Evolutionary conservation across 768 basidiomycete species (phyloP).

Genomic region (Boletus fagicola): DNA sequence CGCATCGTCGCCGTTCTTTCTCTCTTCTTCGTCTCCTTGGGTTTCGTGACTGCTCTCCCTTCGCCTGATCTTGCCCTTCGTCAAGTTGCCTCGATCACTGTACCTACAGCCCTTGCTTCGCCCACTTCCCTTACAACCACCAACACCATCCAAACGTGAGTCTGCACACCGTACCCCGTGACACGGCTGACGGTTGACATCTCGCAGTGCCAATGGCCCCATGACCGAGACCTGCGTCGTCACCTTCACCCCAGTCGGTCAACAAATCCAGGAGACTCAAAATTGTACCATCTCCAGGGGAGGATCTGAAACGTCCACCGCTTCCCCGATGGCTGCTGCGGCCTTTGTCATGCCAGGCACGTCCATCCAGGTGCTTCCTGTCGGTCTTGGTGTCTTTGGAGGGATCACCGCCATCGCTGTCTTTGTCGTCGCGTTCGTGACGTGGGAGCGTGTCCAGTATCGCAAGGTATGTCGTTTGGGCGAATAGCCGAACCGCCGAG

Average conservation of each 20-base stretch:
- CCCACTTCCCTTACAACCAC: slow-evolving; percentile 39
- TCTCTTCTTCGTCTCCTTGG: slow-evolving; percentile 24
- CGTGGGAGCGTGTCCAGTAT: slow-evolving; percentile 84
- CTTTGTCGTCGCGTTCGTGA: slow-evolving; percentile 79
- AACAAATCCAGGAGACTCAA: slow-evolving; percentile 52
- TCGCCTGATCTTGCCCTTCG: slow-evolving; percentile 17
- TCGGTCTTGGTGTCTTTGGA: slow-evolving; percentile 81
- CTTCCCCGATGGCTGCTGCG: slow-evolving; percentile 30
- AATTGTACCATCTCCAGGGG: slow-evolving; percentile 46
- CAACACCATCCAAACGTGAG: slow-evolving; percentile 41
- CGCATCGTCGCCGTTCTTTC: slow-evolving; percentile 22
- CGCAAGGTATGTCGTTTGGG: slow-evolving; percentile 56
- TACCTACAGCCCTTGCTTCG: slow-evolving; percentile 26
- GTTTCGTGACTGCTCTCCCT: slow-evolving; percentile 31
- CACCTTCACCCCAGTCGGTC: slow-evolving; percentile 53
- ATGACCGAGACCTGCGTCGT: slow-evolving; percentile 59
- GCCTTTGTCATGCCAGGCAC: slow-evolving; percentile 70
- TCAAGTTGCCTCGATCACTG: slow-evolving; percentile 20
- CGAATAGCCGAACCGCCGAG: background rate
- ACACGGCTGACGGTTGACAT: background rate
- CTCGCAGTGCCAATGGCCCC: slow-evolving; percentile 45
- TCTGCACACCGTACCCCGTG: background rate
- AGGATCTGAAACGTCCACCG: slow-evolving; percentile 11
- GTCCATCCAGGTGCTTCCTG: slow-evolving; percentile 70
- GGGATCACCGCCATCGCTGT: slow-evolving; percentile 84